phyloP scores from a whole-genome alignment of 2,329 filamentous ascomycete genomes.

The Hypomyces rosellus region DNA sequence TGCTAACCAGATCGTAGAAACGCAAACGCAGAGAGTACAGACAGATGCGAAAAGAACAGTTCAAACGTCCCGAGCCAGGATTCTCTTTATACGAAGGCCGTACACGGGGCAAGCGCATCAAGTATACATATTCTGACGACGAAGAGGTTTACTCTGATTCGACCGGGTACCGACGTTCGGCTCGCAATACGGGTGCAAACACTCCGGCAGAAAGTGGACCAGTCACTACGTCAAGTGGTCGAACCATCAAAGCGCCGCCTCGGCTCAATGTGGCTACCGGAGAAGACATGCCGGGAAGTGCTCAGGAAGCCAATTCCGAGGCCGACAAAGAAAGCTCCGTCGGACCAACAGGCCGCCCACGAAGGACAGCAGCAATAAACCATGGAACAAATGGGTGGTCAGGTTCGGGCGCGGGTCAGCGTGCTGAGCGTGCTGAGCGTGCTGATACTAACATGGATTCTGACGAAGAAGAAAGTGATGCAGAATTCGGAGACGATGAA shows the following conservation, averaged over 20 bases:
- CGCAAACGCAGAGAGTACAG: slow-evolving; percentile 90
- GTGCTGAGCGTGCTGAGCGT: slow-evolving; percentile 31
- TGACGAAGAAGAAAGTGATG: slow-evolving; percentile 63
- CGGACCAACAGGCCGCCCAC: slow-evolving; percentile 43
- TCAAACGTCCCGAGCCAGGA: slow-evolving; percentile 78
- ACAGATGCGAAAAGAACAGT: slow-evolving; percentile 75
- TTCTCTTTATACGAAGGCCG: slow-evolving; percentile 95
- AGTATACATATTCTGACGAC: slow-evolving; percentile 92
- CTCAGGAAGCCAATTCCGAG: slow-evolving; percentile 39
- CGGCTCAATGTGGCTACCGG: slow-evolving; percentile 58
- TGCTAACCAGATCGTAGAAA: slow-evolving; percentile 54
- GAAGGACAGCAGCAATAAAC: slow-evolving; percentile 44
- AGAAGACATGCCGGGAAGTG: slow-evolving; percentile 41
- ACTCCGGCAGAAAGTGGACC: slow-evolving; percentile 64
- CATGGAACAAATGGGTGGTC: slow-evolving; percentile 46
- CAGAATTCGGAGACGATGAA: slow-evolving; percentile 69
- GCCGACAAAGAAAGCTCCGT: slow-evolving; percentile 33
- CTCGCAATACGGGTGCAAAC: slow-evolving; percentile 66
- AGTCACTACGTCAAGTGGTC: slow-evolving; percentile 74
- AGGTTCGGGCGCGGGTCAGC: slow-evolving; percentile 26
- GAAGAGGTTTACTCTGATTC: slow-evolving; percentile 68
- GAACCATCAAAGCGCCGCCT: slow-evolving; percentile 67
- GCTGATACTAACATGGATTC: slow-evolving; percentile 44
- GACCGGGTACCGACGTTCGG: slow-evolving; percentile 55
- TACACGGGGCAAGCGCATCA: slow-evolving; percentile 90